Conservation (phyloP, 2,329 filamentous ascomycete genomes). For the Diaporthe longicolla region DNA sequence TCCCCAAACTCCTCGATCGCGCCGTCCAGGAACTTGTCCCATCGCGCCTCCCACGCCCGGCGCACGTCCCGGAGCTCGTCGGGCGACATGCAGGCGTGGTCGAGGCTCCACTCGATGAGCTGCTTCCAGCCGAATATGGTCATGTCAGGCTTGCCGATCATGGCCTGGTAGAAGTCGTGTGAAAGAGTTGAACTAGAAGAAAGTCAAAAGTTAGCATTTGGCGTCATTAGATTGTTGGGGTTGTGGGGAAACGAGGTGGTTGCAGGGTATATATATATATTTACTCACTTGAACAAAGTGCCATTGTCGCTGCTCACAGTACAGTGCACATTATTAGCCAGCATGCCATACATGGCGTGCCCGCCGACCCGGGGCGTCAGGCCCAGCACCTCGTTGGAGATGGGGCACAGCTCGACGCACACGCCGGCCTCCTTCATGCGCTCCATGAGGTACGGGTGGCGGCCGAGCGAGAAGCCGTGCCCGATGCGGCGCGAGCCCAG, state of each 20-base stretch:
- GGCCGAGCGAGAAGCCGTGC: slow-evolving; percentile 78
- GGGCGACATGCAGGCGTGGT: slow-evolving; percentile 68
- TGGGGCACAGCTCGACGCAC: slow-evolving; percentile 82
- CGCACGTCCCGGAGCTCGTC: slow-evolving; percentile 56
- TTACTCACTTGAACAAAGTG: slow-evolving; percentile 76
- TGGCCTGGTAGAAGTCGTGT: slow-evolving; percentile 83
- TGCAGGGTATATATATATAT: no score
- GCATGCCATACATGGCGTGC: slow-evolving; percentile 76
- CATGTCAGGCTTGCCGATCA: slow-evolving; percentile 78
- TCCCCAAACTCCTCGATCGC: slow-evolving; percentile 60
- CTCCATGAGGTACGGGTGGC: slow-evolving; percentile 76
- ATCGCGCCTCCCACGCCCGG: slow-evolving; percentile 66
- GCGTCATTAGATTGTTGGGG: no score
- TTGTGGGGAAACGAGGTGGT: no score
- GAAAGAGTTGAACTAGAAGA: slow-evolving; percentile 74
- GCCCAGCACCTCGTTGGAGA: slow-evolving; percentile 82
- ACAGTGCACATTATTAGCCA: slow-evolving; percentile 81
- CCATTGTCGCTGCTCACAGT: slow-evolving; percentile 83
- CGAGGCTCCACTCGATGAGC: slow-evolving; percentile 73
- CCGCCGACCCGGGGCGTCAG: slow-evolving; percentile 75
- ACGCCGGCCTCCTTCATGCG: slow-evolving; percentile 74
- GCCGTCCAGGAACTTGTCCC: slow-evolving; percentile 70
- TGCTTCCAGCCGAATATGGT: slow-evolving; percentile 80
- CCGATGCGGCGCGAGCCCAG: slow-evolving; percentile 79
- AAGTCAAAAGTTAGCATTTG: neutral